Percentiles rank a stretch among this genome's conserved stretches.
These are phyloP conservation scores for Detonula confervacea DNA, from an alignment of 352 stramenopile species.

Conservation along the genomic window DNA sequence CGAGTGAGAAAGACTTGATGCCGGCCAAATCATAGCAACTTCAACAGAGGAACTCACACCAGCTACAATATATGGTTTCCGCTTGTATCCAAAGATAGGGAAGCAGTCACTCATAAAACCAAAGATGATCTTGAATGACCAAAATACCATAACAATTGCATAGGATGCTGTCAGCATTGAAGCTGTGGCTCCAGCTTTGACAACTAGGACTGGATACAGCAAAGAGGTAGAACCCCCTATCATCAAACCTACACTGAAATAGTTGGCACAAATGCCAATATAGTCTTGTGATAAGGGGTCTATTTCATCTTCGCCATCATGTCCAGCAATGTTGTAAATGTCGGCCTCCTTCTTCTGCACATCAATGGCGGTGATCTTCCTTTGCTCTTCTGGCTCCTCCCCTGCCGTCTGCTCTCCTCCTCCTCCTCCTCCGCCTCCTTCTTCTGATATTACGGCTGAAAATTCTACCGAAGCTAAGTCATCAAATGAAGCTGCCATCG, in stretches of 20 bases:
- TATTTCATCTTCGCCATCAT: conserved; percentile 27
- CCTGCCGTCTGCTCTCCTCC: conserved; percentile 12
- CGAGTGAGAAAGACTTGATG: too few species aligned
- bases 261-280: conserved; percentile 50
- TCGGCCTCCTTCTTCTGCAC: conserved; percentile 3
- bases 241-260: conserved; percentile 57
- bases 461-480: not conserved
- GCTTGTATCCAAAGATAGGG: conserved; percentile 88
- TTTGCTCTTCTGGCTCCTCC: conserved; percentile 25
- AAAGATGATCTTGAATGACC: conserved; percentile 88
- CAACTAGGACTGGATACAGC: conserved; percentile 51
- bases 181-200: conserved; percentile 37
- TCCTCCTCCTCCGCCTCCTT: not conserved
- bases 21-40: conserved; percentile 11
- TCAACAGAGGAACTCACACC: conserved; percentile 51
- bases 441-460: too few species aligned
- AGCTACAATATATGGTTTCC: conserved; percentile 89
- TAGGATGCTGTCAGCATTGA: conserved; percentile 40
- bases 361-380: conserved; percentile 18
- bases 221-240: conserved; percentile 41
- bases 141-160: conserved; percentile 87
- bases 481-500: not conserved
- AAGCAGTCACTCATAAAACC: conserved; percentile 89
- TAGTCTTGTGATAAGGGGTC: conserved; percentile 50
- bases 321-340: conserved; percentile 38